Conservation (phyloP, 2,329 filamentous ascomycete species). For the Arthrinium puccinioides region DNA sequence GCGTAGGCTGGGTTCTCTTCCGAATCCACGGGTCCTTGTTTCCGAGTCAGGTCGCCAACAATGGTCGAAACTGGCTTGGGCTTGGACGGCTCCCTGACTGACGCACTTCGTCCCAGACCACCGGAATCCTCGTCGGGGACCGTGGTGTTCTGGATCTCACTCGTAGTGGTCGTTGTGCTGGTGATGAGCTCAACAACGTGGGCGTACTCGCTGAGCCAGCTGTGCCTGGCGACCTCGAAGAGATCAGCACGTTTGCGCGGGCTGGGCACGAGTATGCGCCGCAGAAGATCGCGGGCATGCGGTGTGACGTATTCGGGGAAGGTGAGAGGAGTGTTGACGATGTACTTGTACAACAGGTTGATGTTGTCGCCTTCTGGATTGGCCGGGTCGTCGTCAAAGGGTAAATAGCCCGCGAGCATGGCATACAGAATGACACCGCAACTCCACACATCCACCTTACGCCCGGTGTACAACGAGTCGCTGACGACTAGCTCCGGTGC, state of each 20-base stretch:
- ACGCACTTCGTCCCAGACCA: conserved; percentile 74
- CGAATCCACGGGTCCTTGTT: conserved; percentile 66
- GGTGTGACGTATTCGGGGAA: conserved; percentile 99
- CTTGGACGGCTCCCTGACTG: conserved; percentile 81
- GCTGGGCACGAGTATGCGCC: conserved; percentile 90
- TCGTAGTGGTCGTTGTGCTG: conserved; percentile 81
- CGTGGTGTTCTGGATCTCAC: conserved; percentile 77
- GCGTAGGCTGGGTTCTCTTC: conserved; percentile 46
- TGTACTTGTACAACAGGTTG: conserved; percentile 98
- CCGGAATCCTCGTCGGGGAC: conserved; percentile 56
- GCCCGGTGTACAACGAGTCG: conserved; percentile 92
- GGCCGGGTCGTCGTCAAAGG: conserved; percentile 95
- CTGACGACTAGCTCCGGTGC: conserved; percentile 95
- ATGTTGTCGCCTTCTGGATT: conserved; percentile 99
- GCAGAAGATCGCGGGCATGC: conserved; percentile 84
- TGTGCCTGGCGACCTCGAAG: conserved; percentile 95
- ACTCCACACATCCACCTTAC: conserved; percentile 98
- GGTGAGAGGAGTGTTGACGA: conserved; percentile 90
- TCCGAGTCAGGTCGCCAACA: conserved; percentile 60
- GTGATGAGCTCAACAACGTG: conserved; percentile 96
- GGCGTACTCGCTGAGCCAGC: conserved; percentile 96
- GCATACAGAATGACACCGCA: conserved; percentile 98
- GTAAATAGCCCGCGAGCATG: conserved; percentile 95
- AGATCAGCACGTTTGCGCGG: conserved; percentile 90
- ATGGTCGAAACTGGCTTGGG: conserved; percentile 44